Conservation (phyloP, 139 green algal genomes). For the Axilococcus clingmanii region DNA sequence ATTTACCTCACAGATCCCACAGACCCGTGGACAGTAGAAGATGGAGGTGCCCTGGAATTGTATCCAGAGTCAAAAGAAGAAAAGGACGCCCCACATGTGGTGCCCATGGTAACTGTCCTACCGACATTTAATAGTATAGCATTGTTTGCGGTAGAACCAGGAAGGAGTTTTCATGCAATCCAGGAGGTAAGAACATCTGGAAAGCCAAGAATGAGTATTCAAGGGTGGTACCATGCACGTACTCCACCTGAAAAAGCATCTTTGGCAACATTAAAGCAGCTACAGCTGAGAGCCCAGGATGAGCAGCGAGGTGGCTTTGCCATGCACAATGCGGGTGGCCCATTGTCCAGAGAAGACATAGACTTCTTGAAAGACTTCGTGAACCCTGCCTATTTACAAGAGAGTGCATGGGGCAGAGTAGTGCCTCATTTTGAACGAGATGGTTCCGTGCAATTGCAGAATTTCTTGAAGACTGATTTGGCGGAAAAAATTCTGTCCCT, state of each 20-base stretch:
- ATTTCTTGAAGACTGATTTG: conserved; percentile 36
- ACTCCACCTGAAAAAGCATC: conserved; percentile 27
- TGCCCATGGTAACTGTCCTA: conserved; percentile 31
- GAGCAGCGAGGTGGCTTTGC: conserved; percentile 11
- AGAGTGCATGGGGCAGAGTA: conserved; percentile 30
- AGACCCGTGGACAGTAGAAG: conserved; percentile 46
- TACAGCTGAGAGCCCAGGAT: conserved; percentile 39
- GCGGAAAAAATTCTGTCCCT: conserved; percentile 11
- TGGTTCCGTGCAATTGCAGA: conserved; percentile 63
- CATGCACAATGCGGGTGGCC: background rate
- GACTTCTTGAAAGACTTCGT: conserved; percentile 43
- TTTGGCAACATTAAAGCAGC: conserved; percentile 56
- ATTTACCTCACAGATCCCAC: conserved; percentile 88
- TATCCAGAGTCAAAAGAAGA: conserved; percentile 46
- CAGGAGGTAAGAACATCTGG: conserved; percentile 51
- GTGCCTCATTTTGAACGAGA: conserved; percentile 52
- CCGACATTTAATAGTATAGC: conserved; percentile 76
- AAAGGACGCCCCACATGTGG: conserved; percentile 30
- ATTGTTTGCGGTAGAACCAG: conserved; percentile 74
- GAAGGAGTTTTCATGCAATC: conserved; percentile 71
- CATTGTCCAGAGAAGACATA: conserved; percentile 41
- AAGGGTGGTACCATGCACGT: conserved; percentile 75
- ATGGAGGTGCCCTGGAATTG: conserved; percentile 81
- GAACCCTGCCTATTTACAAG: conserved; percentile 66
- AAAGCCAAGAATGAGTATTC: conserved; percentile 52